Evolutionary conservation across 2,329 filamentous ascomycete species (phyloP).

Genomic region (Sporothrix schenckii): DNA sequence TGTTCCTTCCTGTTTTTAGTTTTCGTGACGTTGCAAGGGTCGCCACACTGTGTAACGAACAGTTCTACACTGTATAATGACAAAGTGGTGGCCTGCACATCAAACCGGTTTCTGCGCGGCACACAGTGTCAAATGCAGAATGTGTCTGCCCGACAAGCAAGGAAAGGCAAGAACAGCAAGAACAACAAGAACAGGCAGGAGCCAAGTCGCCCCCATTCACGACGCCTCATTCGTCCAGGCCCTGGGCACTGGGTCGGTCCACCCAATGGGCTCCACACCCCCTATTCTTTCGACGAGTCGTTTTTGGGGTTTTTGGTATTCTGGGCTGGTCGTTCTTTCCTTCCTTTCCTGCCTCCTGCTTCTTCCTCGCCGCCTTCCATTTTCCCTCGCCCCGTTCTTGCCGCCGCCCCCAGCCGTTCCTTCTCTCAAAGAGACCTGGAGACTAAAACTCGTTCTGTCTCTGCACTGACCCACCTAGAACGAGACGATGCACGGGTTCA

Average conservation of each 20-base stretch:
- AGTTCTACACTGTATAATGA: background rate
- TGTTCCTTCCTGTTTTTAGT: background rate
- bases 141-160: too few species aligned
- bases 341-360: background rate
- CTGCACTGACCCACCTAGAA: constrained; percentile 1
- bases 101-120: constrained; percentile 14
- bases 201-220: background rate
- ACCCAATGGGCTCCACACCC: constrained; percentile 7
- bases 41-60: background rate
- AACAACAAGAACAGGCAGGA: background rate
- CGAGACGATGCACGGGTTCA: constrained; percentile 13
- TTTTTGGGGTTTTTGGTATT: background rate
- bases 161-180: background rate
- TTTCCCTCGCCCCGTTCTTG: constrained; percentile 23
- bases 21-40: background rate
- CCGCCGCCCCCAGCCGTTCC: constrained; percentile 20
- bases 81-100: background rate
- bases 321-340: background rate
- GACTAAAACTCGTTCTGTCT: too few species aligned
- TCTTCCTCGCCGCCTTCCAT: constrained; percentile 20
- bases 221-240: constrained; percentile 12
- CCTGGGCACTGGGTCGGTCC: constrained; percentile 18
- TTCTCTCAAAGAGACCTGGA: background rate
- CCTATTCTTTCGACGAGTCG: constrained; percentile 5
- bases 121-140: background rate